Evolutionary conservation across 495 filamentous ascomycete genomes (phyloP).

Genomic region (Astrothelium macrocarpum): DNA sequence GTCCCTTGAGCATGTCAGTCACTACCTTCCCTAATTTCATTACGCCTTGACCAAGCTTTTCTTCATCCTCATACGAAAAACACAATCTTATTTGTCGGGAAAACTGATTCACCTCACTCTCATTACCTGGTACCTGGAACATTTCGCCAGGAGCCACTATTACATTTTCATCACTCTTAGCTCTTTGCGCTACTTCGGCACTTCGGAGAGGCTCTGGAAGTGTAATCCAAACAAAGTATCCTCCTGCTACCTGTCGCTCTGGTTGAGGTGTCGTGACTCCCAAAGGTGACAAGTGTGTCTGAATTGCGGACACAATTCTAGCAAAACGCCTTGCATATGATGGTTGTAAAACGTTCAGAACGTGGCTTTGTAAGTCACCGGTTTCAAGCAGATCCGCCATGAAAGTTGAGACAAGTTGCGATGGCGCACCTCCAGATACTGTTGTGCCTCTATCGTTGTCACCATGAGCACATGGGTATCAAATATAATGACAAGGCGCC

Average conservation of each 20-base stretch:
- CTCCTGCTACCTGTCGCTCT: slow-evolving; percentile 44
- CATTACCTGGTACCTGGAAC: slow-evolving; percentile 57
- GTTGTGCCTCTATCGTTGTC: slow-evolving; percentile 13
- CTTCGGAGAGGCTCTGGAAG: slow-evolving; percentile 47
- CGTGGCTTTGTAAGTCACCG: slow-evolving; percentile 40
- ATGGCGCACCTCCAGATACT: slow-evolving; percentile 63
- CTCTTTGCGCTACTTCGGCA: slow-evolving; percentile 44
- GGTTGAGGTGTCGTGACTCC: slow-evolving; percentile 44
- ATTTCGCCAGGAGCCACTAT: slow-evolving; percentile 52
- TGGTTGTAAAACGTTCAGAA: slow-evolving; percentile 37
- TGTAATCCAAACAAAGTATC: slow-evolving; percentile 73
- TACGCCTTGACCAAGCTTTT: slow-evolving; percentile 59
- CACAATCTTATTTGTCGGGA: slow-evolving; percentile 51
- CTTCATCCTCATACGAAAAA: slow-evolving; percentile 66
- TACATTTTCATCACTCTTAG: slow-evolving; percentile 49
- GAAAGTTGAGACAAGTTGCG: slow-evolving; percentile 58
- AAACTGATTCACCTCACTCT: slow-evolving; percentile 39
- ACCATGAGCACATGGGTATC: neutral
- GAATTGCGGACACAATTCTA: slow-evolving; percentile 44
- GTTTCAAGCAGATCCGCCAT: slow-evolving; percentile 49
- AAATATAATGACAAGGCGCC: neutral
- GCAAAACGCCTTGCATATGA: slow-evolving; percentile 49
- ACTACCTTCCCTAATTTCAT: slow-evolving; percentile 47
- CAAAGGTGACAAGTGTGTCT: slow-evolving; percentile 46
- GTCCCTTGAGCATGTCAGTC: slow-evolving; percentile 22